These are phyloP conservation scores for Cercospora berteroae DNA, from an alignment of 2,329 filamentous ascomycete genomes.

Conservation along the genomic window DNA sequence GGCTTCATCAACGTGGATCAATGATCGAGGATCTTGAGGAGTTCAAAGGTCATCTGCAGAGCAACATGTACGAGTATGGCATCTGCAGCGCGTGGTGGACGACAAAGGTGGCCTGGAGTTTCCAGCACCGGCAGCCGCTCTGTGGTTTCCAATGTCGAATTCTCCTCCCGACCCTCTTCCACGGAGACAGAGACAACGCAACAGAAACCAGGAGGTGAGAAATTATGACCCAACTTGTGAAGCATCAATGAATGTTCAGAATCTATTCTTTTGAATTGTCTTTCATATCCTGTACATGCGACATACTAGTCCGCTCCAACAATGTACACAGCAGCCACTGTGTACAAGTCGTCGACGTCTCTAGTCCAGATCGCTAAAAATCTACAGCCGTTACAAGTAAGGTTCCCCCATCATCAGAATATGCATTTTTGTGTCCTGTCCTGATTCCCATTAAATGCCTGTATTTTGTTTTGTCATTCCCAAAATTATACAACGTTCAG, in stretches of 20 bases:
- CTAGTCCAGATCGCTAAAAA: neutral
- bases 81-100: too few species aligned
- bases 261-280: neutral
- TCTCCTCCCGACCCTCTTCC: too few species aligned
- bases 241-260: neutral
- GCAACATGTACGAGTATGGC: too few species aligned
- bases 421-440: neutral
- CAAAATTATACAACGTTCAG: neutral
- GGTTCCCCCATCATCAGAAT: neutral
- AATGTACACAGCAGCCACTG: neutral
- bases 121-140: too few species aligned
- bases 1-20: too few species aligned
- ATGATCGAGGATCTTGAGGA: too few species aligned
- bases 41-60: too few species aligned
- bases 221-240: too few species aligned
- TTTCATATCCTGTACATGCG: neutral
- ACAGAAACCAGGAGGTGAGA: too few species aligned
- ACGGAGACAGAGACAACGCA: too few species aligned
- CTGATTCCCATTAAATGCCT: neutral
- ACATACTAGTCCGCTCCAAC: neutral
- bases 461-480: neutral
- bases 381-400: neutral
- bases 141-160: too few species aligned
- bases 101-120: too few species aligned
- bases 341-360: neutral